A percentile compares a stretch with the other conserved stretches of the same genome.
Conservation (phyloP, 371 early-diverging fungal genomes). For the Mucor piriformis region DNA sequence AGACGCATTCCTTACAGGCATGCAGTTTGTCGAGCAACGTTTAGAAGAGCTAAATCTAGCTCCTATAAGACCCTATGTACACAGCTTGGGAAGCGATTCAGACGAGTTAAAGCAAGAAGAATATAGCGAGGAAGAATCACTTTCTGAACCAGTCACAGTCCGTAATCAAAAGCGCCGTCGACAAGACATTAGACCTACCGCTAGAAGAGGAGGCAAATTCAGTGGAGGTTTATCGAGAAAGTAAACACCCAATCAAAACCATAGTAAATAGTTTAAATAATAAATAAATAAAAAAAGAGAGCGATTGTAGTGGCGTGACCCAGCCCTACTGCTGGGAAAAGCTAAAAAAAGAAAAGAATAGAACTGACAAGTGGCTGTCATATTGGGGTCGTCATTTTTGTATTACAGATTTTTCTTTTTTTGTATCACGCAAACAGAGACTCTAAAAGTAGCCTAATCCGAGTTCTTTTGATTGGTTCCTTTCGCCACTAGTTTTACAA, state of each 20-base stretch:
- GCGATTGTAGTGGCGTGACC: no score
- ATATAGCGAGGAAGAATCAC: not conserved
- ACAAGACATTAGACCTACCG: not conserved
- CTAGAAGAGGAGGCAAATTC: conserved; percentile 5
- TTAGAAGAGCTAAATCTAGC: not conserved
- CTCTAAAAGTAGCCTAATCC: not conserved
- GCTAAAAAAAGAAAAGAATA: no score
- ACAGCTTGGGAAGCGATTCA: not conserved
- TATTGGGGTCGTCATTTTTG: no score
- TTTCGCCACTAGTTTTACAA: not conserved
- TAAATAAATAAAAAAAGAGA: no score
- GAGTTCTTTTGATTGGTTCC: conserved; percentile 4
- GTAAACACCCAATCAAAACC: no score
- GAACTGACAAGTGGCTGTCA: no score
- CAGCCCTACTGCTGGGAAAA: no score
- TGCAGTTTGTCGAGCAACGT: not conserved
- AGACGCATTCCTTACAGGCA: not conserved
- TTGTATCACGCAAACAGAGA: not conserved
- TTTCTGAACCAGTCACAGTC: not conserved
- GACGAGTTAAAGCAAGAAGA: conserved; percentile 1
- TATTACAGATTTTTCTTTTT: no score
- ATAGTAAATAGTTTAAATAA: no score
- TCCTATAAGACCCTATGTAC: not conserved
- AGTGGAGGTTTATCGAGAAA: not conserved
- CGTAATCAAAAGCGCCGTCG: not conserved